Conservation (phyloP, 2,329 filamentous ascomycete species). For the Tolypocladium nubicola region DNA sequence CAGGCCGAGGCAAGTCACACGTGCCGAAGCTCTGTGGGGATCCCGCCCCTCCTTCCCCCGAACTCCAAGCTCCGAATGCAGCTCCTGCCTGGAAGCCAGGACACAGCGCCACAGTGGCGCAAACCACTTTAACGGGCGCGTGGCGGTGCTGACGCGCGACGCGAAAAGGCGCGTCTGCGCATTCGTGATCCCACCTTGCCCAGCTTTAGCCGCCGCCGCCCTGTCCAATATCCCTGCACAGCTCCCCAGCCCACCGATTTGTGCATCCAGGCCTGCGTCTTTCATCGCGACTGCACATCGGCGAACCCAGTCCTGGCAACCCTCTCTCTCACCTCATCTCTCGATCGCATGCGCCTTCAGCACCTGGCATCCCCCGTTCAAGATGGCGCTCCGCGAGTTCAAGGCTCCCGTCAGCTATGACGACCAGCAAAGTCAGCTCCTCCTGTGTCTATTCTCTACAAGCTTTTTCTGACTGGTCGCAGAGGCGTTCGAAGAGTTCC, state of each 20-base stretch:
- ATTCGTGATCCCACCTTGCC: background rate
- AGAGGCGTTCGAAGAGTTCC: slow-evolving; percentile 81
- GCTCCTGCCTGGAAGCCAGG: background rate
- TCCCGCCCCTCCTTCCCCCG: background rate
- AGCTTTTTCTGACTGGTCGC: slow-evolving; percentile 16
- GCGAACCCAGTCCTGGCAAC: slow-evolving; percentile 5
- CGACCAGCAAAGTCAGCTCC: slow-evolving; percentile 63
- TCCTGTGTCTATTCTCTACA: background rate
- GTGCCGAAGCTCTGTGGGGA: slow-evolving; percentile 14
- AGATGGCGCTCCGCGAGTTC: slow-evolving; percentile 79
- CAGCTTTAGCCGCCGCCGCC: background rate
- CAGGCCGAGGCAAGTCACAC: slow-evolving; percentile 24
- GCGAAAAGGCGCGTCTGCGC: slow-evolving; percentile 22
- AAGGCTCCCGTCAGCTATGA: slow-evolving; percentile 76
- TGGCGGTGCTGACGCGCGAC: slow-evolving; percentile 18
- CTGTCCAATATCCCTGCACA: slow-evolving; percentile 12
- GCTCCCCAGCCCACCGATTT: slow-evolving; percentile 21
- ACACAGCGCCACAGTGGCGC: slow-evolving; percentile 3
- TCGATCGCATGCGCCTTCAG: background rate
- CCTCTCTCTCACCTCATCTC: slow-evolving; percentile 8
- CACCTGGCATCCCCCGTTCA: slow-evolving; percentile 10
- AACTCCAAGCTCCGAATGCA: background rate
- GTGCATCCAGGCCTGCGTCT: slow-evolving; percentile 9
- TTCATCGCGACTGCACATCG: background rate
- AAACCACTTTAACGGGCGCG: slow-evolving; percentile 6